These are phyloP conservation scores for Paraurostyla sp. DNA, from an alignment of 73 alveolate species.

Conservation along the genomic window DNA sequence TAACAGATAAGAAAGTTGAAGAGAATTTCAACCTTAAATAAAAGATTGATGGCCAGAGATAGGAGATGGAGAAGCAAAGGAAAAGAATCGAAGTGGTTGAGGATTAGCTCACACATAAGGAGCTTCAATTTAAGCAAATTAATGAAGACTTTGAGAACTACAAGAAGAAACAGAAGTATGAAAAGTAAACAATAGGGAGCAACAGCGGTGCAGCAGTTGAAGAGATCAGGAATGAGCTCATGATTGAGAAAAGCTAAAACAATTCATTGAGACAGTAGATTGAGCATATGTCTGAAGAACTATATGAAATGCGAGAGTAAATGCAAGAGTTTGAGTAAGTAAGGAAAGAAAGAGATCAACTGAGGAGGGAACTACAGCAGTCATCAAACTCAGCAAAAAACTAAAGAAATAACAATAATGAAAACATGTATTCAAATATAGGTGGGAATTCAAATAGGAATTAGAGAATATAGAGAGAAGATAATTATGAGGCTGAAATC, in stretches of 20 bases:
- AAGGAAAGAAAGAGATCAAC: constrained; percentile 41
- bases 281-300: constrained; percentile 30
- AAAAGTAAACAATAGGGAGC: neutral
- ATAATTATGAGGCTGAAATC: neutral
- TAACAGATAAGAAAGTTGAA: constrained; percentile 70
- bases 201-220: neutral
- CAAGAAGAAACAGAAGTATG: constrained; percentile 54
- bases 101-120: constrained; percentile 60
- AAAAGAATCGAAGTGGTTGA: constrained; percentile 31
- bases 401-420: neutral
- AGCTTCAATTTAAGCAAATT: constrained; percentile 25
- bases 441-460: neutral
- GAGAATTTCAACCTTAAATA: constrained; percentile 71
- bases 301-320: neutral
- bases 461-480: neutral
- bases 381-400: neutral
- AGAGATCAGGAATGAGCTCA: neutral
- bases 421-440: neutral
- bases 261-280: neutral
- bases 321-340: neutral
- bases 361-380: constrained; percentile 9
- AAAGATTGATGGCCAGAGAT: constrained; percentile 66
- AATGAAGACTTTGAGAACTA: constrained; percentile 38
- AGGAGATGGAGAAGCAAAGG: constrained; percentile 55
- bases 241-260: neutral